Conservation (phyloP, 2,329 filamentous ascomycete species). For the Chaetomium sp. region DNA sequence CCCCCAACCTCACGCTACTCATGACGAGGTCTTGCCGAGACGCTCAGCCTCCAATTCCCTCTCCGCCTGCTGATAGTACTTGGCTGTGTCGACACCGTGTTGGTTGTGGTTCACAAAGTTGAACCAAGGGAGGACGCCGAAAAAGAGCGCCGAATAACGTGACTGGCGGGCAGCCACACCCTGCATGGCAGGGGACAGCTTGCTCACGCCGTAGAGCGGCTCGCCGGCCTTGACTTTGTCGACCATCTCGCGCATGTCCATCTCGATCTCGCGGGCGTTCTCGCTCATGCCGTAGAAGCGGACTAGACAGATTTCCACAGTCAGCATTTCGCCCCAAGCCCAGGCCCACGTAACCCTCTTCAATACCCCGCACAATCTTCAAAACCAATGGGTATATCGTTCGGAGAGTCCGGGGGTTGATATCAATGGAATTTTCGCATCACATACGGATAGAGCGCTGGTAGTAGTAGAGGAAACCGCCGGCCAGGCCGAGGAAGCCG, state of each 20-base stretch:
- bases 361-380: background rate
- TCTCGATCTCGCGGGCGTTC: slow-evolving; percentile 83
- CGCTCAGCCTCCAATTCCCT: slow-evolving; percentile 79
- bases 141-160: slow-evolving; percentile 78
- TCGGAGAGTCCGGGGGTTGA: background rate
- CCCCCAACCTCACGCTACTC: background rate
- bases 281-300: slow-evolving; percentile 94
- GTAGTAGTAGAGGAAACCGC: slow-evolving; percentile 81
- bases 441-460: slow-evolving; percentile 73
- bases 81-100: slow-evolving; percentile 96
- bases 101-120: slow-evolving; percentile 96
- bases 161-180: slow-evolving; percentile 89
- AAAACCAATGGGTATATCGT: background rate
- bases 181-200: slow-evolving; percentile 81
- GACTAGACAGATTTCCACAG: slow-evolving; percentile 44
- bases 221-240: slow-evolving; percentile 88
- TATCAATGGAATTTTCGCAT: slow-evolving; percentile 5
- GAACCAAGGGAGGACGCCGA: slow-evolving; percentile 87
- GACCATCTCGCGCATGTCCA: slow-evolving; percentile 99
- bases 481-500: slow-evolving; percentile 63
- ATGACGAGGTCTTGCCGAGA: slow-evolving; percentile 18
- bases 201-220: slow-evolving; percentile 77
- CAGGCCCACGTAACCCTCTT: background rate
- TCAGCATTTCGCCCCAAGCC: background rate
- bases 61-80: slow-evolving; percentile 96